phyloP scores from a whole-genome alignment of 73 alveolate genomes.

The Paramecium bursaria region DNA sequence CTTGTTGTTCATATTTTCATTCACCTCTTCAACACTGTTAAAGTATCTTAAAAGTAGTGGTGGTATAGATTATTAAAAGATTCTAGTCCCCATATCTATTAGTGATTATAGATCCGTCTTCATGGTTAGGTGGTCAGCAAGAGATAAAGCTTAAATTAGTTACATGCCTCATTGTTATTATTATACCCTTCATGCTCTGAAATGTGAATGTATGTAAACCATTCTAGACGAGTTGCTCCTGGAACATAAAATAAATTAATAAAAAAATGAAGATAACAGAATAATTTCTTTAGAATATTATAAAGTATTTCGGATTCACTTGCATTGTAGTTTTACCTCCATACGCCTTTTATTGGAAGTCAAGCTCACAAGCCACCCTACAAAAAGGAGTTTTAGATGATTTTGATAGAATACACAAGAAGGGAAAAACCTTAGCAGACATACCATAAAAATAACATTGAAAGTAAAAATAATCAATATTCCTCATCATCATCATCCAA shows the following conservation, averaged over 20 bases:
- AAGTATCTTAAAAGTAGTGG: neutral
- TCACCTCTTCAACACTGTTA: neutral
- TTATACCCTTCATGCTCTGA: conserved; percentile 26
- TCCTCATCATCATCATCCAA: conserved; percentile 57
- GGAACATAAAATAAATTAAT: no score
- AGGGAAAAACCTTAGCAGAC: neutral
- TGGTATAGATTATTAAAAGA: neutral
- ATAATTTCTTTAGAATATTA: no score
- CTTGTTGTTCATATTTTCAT: neutral
- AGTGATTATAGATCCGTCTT: neutral
- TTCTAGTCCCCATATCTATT: neutral
- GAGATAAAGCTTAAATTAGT: neutral
- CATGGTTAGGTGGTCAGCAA: neutral
- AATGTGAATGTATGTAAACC: conserved; percentile 16
- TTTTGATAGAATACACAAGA: neutral
- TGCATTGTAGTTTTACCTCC: neutral
- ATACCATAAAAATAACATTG: neutral
- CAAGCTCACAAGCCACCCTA: neutral
- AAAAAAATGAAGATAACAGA: no score
- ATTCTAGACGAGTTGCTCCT: neutral
- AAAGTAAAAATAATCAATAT: no score
- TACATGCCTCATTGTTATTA: neutral
- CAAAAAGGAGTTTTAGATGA: neutral
- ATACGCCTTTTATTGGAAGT: conserved; percentile 12
- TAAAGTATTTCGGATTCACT: no score